Conservation (phyloP, 257 asterid species). For the Fraxinus americana region DNA sequence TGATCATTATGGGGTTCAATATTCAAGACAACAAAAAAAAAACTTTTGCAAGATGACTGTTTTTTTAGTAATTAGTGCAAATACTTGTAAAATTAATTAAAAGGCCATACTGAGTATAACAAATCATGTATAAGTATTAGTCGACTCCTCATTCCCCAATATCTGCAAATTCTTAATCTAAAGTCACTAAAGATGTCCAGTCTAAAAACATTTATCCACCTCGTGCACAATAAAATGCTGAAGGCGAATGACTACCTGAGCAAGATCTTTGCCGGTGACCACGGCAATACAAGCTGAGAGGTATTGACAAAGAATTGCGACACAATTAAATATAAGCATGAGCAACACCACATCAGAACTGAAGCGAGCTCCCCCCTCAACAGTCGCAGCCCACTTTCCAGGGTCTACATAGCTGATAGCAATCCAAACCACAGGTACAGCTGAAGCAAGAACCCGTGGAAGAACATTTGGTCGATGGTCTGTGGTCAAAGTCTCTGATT, state of each 20-base stretch:
- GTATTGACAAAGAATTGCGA: conserved; percentile 85
- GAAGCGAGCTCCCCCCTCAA: conserved; percentile 90
- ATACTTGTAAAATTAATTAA: conserved; percentile 12
- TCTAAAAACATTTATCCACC: conserved; percentile 1
- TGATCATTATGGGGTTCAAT: not conserved
- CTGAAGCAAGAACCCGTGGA: conserved; percentile 69
- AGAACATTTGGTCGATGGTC: conserved; percentile 42
- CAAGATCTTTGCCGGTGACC: conserved; percentile 85
- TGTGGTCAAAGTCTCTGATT: conserved; percentile 42
- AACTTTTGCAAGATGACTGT: not conserved
- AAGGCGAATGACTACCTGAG: conserved; percentile 60
- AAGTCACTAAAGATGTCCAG: conserved; percentile 1
- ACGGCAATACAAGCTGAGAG: conserved; percentile 82
- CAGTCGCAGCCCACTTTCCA: conserved; percentile 92
- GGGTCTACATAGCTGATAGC: conserved; percentile 92
- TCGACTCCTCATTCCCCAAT: conserved; percentile 7
- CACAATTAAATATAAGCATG: conserved; percentile 59
- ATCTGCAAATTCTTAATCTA: not conserved
- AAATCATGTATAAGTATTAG: not conserved
- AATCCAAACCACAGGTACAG: conserved; percentile 75
- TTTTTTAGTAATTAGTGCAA: conserved; percentile 5
- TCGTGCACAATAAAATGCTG: conserved; percentile 7
- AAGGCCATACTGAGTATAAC: not conserved
- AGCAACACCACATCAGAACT: conserved; percentile 68
- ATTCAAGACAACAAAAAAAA: not conserved